Percentiles rank a stretch among this genome's conserved stretches.
Evolutionary conservation across 352 stramenopile genomes (phyloP).

Genomic region (Globisporangium solare): DNA sequence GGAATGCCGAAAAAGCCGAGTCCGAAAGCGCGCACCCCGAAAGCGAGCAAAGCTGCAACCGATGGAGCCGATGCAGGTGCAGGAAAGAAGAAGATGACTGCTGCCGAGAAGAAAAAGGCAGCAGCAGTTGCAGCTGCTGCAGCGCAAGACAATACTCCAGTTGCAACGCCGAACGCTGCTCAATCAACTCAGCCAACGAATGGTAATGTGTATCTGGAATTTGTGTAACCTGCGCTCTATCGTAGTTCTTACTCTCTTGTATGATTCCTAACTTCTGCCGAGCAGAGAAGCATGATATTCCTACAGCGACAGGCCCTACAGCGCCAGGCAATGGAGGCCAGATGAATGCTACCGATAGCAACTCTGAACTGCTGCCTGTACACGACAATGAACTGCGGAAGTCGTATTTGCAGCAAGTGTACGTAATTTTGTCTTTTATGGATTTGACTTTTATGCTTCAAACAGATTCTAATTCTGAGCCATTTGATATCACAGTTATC

Average conservation of each 20-base stretch:
- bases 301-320: background rate
- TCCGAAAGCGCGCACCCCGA: conserved; percentile 20
- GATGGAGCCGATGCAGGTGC: conserved; percentile 20
- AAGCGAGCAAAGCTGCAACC: conserved; percentile 16
- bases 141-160: background rate
- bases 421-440: conserved; percentile 7
- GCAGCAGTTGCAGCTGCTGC: background rate
- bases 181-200: conserved; percentile 1
- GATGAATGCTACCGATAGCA: background rate
- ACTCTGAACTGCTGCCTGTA: conserved; percentile 17
- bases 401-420: conserved; percentile 43
- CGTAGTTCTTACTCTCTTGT: background rate
- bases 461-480: conserved; percentile 1
- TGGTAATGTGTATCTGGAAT: background rate
- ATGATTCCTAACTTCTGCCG: background rate
- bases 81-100: conserved; percentile 15
- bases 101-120: conserved; percentile 13
- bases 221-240: background rate
- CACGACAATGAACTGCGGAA: conserved; percentile 39
- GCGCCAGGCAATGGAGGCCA: background rate
- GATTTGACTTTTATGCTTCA: background rate
- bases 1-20: conserved; percentile 26
- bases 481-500: conserved; percentile 35
- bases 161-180: background rate
- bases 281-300: background rate